Evolutionary conservation across 345 rosid genomes (phyloP), one percentile per base, ranked within the genome.

Genomic region (Hibiscus syriacus): DNA sequence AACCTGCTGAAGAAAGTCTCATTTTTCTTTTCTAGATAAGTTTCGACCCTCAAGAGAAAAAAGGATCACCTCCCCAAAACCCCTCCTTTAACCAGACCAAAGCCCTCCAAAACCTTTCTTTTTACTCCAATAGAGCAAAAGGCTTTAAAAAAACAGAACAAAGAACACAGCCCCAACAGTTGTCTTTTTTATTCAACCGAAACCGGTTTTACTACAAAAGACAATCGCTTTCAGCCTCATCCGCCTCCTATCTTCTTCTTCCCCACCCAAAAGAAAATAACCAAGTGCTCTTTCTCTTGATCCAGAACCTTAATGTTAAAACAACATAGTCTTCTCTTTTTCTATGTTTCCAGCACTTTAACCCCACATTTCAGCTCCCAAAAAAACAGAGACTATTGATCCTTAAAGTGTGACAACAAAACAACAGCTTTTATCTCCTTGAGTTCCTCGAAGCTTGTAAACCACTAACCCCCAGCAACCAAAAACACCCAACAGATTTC

Each of bases 1-100:
- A 91, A 71, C 97, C 95, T 84, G 96, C 88, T 26, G 96, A 73
- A 79, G 97, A 85, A 68, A 86, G 92, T 81, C 90, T 94, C 99
- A 94, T 94, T 70, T 32, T 79, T 69, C 38, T 63, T 26, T 16
- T 63, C 22, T 2, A 13, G 7, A 64, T 8, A 72, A 45, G 38
- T 34, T 43, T 26, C 36, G 50, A 70, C 48, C 71, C 76, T 70
- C 73, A 81, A 59, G 57, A 38, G 30, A n/a, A 81, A 48, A 34
- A 34, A 55, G 78, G 85, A 84, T 77, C 78, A 71, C 70, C 66
- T 60, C 73, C 76, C 78, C 66, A 39, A 74, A 73, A 64, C 70
- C 71, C 38, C 38, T 55, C 25, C 70, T 61, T 78, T 19, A 55
- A 67, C 56, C 19, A 63, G 32, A 68, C 49, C 27, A 30, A 66